These are phyloP conservation scores for Trypanosomatidae sp. DNA, from an alignment of 208 protist species.

Conservation along the genomic window DNA sequence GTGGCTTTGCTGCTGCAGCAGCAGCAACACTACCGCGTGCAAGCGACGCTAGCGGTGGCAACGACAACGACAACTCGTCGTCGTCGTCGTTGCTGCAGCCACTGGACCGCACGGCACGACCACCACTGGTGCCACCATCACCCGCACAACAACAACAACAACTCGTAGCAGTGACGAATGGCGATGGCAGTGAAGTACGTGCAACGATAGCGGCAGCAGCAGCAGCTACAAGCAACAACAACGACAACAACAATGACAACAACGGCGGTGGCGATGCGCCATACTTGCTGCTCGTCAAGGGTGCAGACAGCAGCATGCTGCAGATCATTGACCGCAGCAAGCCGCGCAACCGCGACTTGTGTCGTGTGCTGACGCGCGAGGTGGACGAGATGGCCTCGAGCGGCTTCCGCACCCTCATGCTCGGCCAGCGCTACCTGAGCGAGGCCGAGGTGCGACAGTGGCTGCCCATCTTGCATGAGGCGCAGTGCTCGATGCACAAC, in stretches of 20 bases:
- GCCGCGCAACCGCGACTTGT: constrained; percentile 12
- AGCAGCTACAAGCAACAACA: background rate
- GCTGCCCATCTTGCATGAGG: constrained; percentile 39
- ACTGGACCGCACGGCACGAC: too few species aligned
- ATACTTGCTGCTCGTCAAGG: constrained; percentile 71
- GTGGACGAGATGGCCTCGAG: constrained; percentile 30
- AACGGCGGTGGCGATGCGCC: background rate
- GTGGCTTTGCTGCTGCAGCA: too few species aligned
- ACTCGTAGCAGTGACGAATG: too few species aligned
- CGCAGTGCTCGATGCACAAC: constrained; percentile 38
- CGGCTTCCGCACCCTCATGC: constrained; percentile 66
- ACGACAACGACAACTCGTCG: too few species aligned
- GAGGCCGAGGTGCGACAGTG: constrained; percentile 45
- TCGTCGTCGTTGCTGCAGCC: too few species aligned
- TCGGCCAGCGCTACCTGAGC: constrained; percentile 37
- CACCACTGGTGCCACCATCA: too few species aligned
- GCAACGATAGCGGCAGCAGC: too few species aligned
- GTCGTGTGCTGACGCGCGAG: constrained; percentile 15
- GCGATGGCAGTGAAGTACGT: too few species aligned
- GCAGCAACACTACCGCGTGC: too few species aligned
- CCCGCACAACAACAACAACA: too few species aligned
- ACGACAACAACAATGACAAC: background rate
- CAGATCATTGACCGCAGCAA: constrained; percentile 42
- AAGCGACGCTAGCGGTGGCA: too few species aligned
- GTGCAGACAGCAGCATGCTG: constrained; percentile 78